A percentile compares a stretch with the other conserved stretches of the same genome.
These are phyloP conservation scores for Lactifluus volemus DNA, from an alignment of 768 basidiomycete genomes.

Conservation along the genomic window DNA sequence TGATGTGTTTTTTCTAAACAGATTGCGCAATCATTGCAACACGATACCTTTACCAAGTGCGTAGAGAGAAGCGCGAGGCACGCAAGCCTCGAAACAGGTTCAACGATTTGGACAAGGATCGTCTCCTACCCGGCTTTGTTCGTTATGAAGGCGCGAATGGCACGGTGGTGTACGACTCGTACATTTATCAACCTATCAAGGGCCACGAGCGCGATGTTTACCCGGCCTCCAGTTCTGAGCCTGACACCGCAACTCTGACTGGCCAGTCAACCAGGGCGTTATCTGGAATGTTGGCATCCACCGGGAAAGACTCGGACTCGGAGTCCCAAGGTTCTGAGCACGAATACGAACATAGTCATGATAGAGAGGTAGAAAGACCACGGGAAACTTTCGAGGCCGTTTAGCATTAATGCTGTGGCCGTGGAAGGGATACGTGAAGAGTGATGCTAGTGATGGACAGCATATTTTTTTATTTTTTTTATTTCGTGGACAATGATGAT, in stretches of 20 bases:
- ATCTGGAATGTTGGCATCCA: too few relatives aligned
- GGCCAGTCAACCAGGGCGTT: neutral
- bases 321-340: neutral
- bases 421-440: too few relatives aligned
- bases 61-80: constrained; percentile 15
- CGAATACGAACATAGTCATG: neutral
- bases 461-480: too few relatives aligned
- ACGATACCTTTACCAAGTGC: constrained; percentile 19
- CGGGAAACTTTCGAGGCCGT: too few relatives aligned
- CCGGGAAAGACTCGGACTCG: neutral
- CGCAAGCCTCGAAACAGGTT: constrained; percentile 8
- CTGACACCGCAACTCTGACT: neutral
- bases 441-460: too few relatives aligned
- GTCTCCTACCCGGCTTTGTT: constrained; percentile 11
- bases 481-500: too few relatives aligned
- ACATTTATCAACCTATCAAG: neutral
- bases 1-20: neutral
- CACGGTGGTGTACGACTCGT: constrained; percentile 11
- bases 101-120: neutral
- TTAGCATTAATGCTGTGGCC: too few relatives aligned
- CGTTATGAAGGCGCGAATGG: constrained; percentile 13
- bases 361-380: neutral
- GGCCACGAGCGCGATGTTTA: neutral
- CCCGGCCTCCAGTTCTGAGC: neutral
- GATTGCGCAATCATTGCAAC: constrained; percentile 21